Percentiles rank a stretch among this genome's conserved stretches.
Conservation (phyloP, 257 asterid species). For the Ophiorrhiza pumila region DNA sequence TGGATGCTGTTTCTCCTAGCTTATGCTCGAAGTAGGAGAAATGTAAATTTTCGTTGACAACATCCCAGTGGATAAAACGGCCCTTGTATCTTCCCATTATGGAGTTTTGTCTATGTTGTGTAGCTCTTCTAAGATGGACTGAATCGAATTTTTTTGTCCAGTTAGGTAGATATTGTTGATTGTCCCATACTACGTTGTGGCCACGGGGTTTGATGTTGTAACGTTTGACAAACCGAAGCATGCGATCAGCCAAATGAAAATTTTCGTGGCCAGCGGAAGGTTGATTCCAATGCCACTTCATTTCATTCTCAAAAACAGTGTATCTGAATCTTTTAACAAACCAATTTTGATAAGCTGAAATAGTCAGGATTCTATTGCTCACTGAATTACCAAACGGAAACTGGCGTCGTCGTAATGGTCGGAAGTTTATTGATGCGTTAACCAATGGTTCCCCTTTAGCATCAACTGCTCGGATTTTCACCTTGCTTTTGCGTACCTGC, state of each 20-base stretch:
- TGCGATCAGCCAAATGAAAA: conserved; percentile 41
- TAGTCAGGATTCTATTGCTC: conserved; percentile 40
- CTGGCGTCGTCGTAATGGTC: not conserved
- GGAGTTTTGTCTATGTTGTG: conserved; percentile 27
- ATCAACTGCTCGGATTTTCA: conserved; percentile 52
- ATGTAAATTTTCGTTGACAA: conserved; percentile 31
- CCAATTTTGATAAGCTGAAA: conserved; percentile 57
- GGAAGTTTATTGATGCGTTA: conserved; percentile 47
- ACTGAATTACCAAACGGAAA: conserved; percentile 56
- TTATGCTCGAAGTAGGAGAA: conserved; percentile 37
- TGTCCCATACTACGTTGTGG: conserved; percentile 75
- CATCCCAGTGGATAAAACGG: conserved; percentile 27
- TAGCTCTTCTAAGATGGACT: conserved; percentile 26
- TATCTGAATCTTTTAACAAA: conserved; percentile 46
- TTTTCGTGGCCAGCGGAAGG: conserved; percentile 24
- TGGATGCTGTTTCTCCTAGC: conserved; percentile 33
- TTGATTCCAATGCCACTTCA: conserved; percentile 64
- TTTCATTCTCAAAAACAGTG: conserved; percentile 66
- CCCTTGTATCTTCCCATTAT: conserved; percentile 36
- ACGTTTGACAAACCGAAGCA: conserved; percentile 29
- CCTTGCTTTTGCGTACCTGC: conserved; percentile 56
- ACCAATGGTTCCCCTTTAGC: conserved; percentile 38
- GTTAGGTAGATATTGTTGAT: conserved; percentile 29
- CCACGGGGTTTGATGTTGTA: conserved; percentile 44
- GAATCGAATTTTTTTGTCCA: conserved; percentile 45